Conservation (phyloP, 148 eudicot genomes). For the Silene latifolia region DNA sequence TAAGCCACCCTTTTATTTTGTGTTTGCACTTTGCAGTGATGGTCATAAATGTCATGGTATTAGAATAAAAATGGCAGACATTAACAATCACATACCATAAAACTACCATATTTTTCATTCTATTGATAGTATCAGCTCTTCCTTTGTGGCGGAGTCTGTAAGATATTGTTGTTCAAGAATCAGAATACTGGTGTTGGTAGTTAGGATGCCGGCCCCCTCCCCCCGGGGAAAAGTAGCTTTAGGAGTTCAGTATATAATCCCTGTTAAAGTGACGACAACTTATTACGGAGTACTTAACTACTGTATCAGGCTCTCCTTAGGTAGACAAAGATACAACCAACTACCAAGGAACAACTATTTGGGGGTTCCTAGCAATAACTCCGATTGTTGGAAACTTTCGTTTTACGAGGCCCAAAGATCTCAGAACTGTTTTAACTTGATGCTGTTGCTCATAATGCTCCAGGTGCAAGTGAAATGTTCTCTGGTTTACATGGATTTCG, state of each 20-base stretch:
- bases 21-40: too few species aligned
- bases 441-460: constrained; percentile 9
- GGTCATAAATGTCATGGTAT: too few species aligned
- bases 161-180: too few species aligned
- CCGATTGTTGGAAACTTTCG: background rate
- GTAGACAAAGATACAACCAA: background rate
- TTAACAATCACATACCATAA: background rate
- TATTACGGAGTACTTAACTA: too few species aligned
- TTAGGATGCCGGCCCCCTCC: too few species aligned
- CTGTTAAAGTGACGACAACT: background rate
- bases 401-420: background rate
- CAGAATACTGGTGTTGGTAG: too few species aligned
- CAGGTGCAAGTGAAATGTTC: constrained; percentile 89
- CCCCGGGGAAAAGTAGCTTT: too few species aligned
- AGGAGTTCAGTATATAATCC: too few species aligned
- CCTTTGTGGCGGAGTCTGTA: too few species aligned
- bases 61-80: too few species aligned
- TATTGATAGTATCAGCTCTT: background rate
- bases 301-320: background rate
- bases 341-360: background rate
- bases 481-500: constrained; percentile 82
- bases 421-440: background rate
- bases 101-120: background rate
- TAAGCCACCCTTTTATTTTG: too few species aligned
- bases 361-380: background rate